Percentiles rank a stretch among this genome's conserved stretches.
Evolutionary conservation across 2,329 filamentous ascomycete species (phyloP).

Genomic region (Fusarium musae): DNA sequence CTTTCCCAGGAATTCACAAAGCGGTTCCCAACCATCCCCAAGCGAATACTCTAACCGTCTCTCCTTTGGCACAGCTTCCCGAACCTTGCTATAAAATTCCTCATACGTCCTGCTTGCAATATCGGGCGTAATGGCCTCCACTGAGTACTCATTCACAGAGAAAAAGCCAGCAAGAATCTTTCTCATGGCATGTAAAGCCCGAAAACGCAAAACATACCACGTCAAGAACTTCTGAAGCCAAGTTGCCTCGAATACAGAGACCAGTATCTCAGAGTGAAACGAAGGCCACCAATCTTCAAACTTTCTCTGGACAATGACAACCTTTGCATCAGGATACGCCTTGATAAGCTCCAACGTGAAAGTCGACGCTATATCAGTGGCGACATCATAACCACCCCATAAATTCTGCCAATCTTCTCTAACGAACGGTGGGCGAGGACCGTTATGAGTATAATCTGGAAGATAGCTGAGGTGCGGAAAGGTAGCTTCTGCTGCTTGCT

Average conservation of each 20-base stretch:
- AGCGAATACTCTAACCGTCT: constrained; percentile 7
- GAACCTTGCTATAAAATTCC: neutral
- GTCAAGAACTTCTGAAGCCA: neutral
- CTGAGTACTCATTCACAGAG: neutral
- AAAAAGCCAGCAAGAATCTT: constrained; percentile 15
- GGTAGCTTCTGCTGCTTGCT: constrained; percentile 19
- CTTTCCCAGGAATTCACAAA: constrained; percentile 19
- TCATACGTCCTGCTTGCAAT: neutral
- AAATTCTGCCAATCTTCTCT: neutral
- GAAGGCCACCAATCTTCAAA: constrained; percentile 22
- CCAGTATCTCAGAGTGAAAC: neutral
- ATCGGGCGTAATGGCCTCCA: neutral
- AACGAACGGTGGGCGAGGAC: neutral
- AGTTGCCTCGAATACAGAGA: neutral
- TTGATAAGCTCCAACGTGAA: constrained; percentile 9
- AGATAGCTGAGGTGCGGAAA: constrained; percentile 6
- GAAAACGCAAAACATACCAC: neutral
- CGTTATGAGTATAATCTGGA: neutral
- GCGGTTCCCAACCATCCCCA: constrained; percentile 6
- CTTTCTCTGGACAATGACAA: neutral
- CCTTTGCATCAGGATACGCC: constrained; percentile 14
- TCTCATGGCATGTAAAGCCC: neutral
- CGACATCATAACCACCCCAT: constrained; percentile 15
- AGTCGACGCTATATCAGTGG: neutral
- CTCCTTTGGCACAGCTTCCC: neutral